Evolutionary conservation across 1,284 basidiomycete species (phyloP).

Genomic region (Heterobasidion irregulare): DNA sequence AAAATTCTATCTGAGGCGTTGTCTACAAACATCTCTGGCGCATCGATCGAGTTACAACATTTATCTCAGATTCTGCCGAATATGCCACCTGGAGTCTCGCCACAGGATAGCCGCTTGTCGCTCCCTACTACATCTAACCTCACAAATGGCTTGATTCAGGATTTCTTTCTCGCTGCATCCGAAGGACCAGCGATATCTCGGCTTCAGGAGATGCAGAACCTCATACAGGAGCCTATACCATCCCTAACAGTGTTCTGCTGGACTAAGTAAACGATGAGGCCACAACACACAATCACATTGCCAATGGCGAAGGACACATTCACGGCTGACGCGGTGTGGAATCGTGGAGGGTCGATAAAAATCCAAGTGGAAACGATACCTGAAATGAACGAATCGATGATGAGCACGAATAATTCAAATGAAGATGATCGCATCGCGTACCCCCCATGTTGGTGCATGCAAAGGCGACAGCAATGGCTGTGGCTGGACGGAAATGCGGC

Average conservation of each 20-base stretch:
- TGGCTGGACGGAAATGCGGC: constrained; percentile 45
- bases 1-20: too few relatives aligned
- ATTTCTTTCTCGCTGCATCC: too few relatives aligned
- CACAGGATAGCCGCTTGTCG: too few relatives aligned
- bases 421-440: neutral
- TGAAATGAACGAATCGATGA: neutral
- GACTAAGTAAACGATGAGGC: constrained; percentile 4
- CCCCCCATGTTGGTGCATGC: constrained; percentile 48
- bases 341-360: constrained; percentile 7
- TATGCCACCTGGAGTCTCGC: too few relatives aligned
- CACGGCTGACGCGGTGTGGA: constrained; percentile 9
- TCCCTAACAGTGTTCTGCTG: constrained; percentile 3
- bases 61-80: too few relatives aligned
- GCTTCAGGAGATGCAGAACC: too few relatives aligned
- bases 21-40: too few relatives aligned
- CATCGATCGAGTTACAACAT: too few relatives aligned
- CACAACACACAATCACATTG: neutral
- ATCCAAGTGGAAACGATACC: constrained; percentile 20
- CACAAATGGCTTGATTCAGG: too few relatives aligned
- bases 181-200: too few relatives aligned
- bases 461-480: constrained; percentile 44
- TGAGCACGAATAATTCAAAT: neutral
- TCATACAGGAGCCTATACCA: too few relatives aligned
- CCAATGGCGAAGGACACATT: constrained; percentile 8
- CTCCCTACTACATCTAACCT: too few relatives aligned